These are phyloP conservation scores for Phallus indusiatus DNA, from an alignment of 768 basidiomycete genomes.

Conservation along the genomic window DNA sequence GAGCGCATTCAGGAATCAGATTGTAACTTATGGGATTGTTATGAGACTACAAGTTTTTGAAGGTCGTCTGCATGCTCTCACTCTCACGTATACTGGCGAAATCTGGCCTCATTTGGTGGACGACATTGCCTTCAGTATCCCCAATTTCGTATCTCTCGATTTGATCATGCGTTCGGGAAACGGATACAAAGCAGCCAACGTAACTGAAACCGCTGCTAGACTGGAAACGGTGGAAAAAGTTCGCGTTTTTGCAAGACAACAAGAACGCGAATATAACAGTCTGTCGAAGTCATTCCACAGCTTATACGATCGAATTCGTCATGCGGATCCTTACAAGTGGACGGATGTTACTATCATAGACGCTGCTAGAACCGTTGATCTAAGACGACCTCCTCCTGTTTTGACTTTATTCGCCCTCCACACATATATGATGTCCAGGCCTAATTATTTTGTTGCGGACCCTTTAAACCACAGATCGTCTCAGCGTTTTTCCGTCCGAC, in stretches of 20 bases:
- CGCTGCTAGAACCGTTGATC: slow-evolving; percentile 37
- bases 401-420: slow-evolving; percentile 48
- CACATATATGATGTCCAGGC: slow-evolving; percentile 49
- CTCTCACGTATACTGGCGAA: slow-evolving; percentile 37
- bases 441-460: slow-evolving; percentile 44
- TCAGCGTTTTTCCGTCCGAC: slow-evolving; percentile 56
- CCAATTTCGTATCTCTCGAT: slow-evolving; percentile 39
- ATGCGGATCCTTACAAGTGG: slow-evolving; percentile 44
- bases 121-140: slow-evolving; percentile 57
- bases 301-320: slow-evolving; percentile 37
- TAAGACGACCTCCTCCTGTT: slow-evolving; percentile 22
- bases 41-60: not conserved
- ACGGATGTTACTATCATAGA: slow-evolving; percentile 41
- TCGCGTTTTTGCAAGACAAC: slow-evolving; percentile 37
- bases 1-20: slow-evolving; percentile 7
- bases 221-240: slow-evolving; percentile 54
- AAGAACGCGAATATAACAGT: slow-evolving; percentile 24
- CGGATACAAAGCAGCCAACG: slow-evolving; percentile 19
- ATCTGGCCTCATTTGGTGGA: slow-evolving; percentile 35
- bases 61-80: slow-evolving; percentile 10
- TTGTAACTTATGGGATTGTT: slow-evolving; percentile 9
- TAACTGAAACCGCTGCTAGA: slow-evolving; percentile 44
- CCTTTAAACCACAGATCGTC: slow-evolving; percentile 33
- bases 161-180: slow-evolving; percentile 41
- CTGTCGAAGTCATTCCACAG: slow-evolving; percentile 19